These are phyloP conservation scores for Fusarium proliferatum DNA, from an alignment of 2,329 filamentous ascomycete genomes.

Conservation along the genomic window DNA sequence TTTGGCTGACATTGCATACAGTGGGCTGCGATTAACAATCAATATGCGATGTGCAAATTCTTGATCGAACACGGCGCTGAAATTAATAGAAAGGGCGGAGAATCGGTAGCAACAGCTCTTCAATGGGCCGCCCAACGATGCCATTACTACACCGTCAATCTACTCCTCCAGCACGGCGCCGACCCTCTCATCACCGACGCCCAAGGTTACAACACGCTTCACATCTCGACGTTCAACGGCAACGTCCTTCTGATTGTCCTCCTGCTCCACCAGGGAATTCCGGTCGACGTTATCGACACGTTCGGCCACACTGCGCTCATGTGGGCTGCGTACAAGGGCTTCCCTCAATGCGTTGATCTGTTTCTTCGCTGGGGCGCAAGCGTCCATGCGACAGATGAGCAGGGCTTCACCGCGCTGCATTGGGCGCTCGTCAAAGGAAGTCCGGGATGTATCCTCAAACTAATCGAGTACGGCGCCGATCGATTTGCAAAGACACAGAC, in stretches of 20 bases:
- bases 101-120: conserved; percentile 91
- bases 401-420: conserved; percentile 93
- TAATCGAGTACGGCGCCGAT: conserved; percentile 95
- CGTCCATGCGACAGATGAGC: conserved; percentile 89
- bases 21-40: conserved; percentile 99
- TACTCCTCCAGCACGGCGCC: conserved; percentile 90
- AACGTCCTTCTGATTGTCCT: conserved; percentile 91
- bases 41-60: conserved; percentile 96
- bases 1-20: conserved; percentile 53
- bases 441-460: conserved; percentile 87
- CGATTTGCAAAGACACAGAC: conserved; percentile 89
- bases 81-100: conserved; percentile 94
- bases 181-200: conserved; percentile 92
- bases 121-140: conserved; percentile 98
- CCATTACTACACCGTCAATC: conserved; percentile 95
- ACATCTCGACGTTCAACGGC: conserved; percentile 96
- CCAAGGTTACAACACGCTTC: conserved; percentile 97
- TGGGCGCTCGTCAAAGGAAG: conserved; percentile 97
- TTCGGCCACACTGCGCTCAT: conserved; percentile 95
- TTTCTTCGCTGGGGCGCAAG: conserved; percentile 96
- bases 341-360: conserved; percentile 88
- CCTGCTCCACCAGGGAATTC: conserved; percentile 93
- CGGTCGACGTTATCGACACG: conserved; percentile 88
- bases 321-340: conserved; percentile 99
- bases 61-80: conserved; percentile 86